Evolutionary conservation across 352 stramenopile genomes (phyloP), one percentile per base, ranked within the genome.

Genomic region (Pythium biforme): DNA sequence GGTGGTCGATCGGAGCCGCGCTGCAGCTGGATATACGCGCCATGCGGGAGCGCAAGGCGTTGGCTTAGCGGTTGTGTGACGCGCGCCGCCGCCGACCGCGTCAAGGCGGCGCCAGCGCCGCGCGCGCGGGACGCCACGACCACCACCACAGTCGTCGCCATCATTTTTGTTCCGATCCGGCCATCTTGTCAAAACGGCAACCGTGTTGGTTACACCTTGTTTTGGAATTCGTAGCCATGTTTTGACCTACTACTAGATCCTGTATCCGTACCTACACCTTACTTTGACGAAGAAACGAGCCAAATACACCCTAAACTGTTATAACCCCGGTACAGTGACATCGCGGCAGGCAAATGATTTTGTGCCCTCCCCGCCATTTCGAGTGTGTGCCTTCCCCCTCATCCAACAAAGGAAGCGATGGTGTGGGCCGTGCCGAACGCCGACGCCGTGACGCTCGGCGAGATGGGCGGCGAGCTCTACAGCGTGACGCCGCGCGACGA

Each of bases 371-470:
- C 0, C 19, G 19, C 33, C 27, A 66, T 64, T 59, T 53, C 46
- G 14, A 53, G n/a, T n/a, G n/a, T n/a, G n/a, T n/a, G n/a, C n/a
- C n/a, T n/a, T 17, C 7, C 4, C 31, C 19, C 50, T 33, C 67
- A 61, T 55, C 51, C 49, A 29, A 47, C 26, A 22, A 19, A 54
- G 3, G 17, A 15, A 39, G 50, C 9, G 7, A 89, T 89, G 78
- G 76, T 74, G 61, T 92, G 83, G 83, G 62, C 78, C 10, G 70
- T 89, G 54, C 83, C 83, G 20, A 75, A 70, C n/a, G 53, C 56
- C 26, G 79, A 89, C 55, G 76, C 83, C 48, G 82, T 91, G 75
- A 91, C 84, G 66, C 72, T 93, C 19, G 84, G 84, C 11, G 84
- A 93, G 69, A 76, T 90, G 47, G 65, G 79, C 55, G 79, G 82